Conservation (phyloP, 768 basidiomycete genomes). For the Mycena maculata region DNA sequence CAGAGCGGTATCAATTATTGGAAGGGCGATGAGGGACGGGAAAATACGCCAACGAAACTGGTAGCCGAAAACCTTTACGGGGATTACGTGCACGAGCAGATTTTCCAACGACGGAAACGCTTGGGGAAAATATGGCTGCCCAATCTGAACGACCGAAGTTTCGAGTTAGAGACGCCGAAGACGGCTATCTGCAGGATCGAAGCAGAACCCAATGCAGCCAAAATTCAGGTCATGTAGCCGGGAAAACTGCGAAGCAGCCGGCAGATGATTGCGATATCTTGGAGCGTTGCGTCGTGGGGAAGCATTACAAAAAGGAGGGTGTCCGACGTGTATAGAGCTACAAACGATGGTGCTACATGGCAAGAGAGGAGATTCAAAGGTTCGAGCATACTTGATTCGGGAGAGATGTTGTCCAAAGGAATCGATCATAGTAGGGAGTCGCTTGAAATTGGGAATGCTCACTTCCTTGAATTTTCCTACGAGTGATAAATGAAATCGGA, state of each 20-base stretch:
- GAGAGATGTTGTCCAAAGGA: neutral
- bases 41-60: neutral
- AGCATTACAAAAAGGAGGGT: neutral
- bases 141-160: slow-evolving; percentile 1
- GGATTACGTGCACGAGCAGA: neutral
- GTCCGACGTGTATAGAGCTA: neutral
- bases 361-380: neutral
- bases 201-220: neutral
- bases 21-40: slow-evolving; percentile 4
- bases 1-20: neutral
- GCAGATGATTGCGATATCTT: neutral
- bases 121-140: slow-evolving; percentile 1
- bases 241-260: neutral
- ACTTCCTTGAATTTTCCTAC: neutral
- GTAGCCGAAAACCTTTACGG: neutral
- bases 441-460: neutral
- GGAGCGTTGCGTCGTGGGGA: neutral
- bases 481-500: slow-evolving; percentile 5
- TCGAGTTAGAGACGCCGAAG: neutral
- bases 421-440: neutral
- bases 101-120: slow-evolving; percentile 1
- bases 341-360: neutral
- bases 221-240: slow-evolving; percentile 8
- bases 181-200: neutral
- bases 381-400: neutral